Evolutionary conservation across 1,284 basidiomycete genomes (phyloP).

Genomic region (Puccinia polysora): DNA sequence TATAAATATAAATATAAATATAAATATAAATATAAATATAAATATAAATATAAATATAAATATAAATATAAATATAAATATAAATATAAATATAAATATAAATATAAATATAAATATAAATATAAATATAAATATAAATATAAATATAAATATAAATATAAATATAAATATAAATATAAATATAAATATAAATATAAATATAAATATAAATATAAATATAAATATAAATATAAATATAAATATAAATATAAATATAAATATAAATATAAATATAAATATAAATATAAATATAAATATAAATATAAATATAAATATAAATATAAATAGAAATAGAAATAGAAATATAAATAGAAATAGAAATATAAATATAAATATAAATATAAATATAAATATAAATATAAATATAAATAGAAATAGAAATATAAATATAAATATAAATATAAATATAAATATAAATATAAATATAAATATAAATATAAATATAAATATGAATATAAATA

Average conservation of each 20-base stretch:
- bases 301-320: too few relatives aligned
- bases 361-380: background rate
- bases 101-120: background rate
- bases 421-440: background rate
- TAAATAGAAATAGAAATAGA: too few relatives aligned
- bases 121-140: background rate
- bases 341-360: background rate
- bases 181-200: background rate
- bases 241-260: background rate
- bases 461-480: too few relatives aligned
- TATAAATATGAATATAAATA: too few relatives aligned
- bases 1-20: background rate
- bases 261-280: background rate
- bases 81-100: background rate
- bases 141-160: background rate
- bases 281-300: too few relatives aligned
- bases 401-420: background rate
- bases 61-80: background rate
- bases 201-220: background rate
- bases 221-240: background rate
- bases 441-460: too few relatives aligned
- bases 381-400: background rate
- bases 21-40: background rate
- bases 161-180: constrained; percentile 2
- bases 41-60: background rate